A percentile compares a stretch with the other conserved stretches of the same genome.
Evolutionary conservation across 805 yeast genomes (phyloP).

Genomic region (Candida arabinofermentans): DNA sequence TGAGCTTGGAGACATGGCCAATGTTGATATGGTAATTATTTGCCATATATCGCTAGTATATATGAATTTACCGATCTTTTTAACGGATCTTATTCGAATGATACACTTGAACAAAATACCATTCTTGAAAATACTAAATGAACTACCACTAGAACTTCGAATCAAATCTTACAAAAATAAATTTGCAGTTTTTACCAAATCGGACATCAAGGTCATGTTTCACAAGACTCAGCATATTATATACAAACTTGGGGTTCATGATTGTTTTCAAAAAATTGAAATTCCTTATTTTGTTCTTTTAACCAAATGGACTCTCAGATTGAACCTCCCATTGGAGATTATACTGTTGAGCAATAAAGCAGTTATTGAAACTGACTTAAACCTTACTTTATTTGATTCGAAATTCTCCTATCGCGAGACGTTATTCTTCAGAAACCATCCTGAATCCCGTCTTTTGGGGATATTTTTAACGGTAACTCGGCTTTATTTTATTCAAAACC

Average conservation of each 20-base stretch:
- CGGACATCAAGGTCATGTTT: background rate
- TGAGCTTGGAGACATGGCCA: background rate
- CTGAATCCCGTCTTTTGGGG: slow-evolving; percentile 36
- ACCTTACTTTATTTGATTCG: slow-evolving; percentile 6
- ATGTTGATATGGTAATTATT: slow-evolving; percentile 31
- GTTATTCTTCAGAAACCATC: slow-evolving; percentile 17
- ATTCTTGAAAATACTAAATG: slow-evolving; percentile 21
- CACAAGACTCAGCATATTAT: background rate
- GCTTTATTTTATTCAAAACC: slow-evolving; percentile 27
- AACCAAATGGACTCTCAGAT: slow-evolving; percentile 37
- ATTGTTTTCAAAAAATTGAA: background rate
- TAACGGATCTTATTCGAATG: slow-evolving; percentile 43
- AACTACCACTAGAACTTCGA: slow-evolving; percentile 19
- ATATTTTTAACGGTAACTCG: slow-evolving; percentile 32
- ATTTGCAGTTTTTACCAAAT: background rate
- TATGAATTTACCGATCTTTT: slow-evolving; percentile 46
- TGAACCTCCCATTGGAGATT: slow-evolving; percentile 49
- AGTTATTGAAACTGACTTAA: slow-evolving; percentile 17
- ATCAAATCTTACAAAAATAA: slow-evolving; percentile 5
- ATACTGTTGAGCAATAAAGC: slow-evolving; percentile 33
- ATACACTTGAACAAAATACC: slow-evolving; percentile 45
- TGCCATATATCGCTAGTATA: slow-evolving; percentile 50
- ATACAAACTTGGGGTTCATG: background rate
- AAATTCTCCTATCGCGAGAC: background rate
- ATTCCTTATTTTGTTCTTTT: slow-evolving; percentile 38